Evolutionary conservation across 176 grass and related monocot species (phyloP), one percentile per base, ranked within the genome.

Genomic region (Ampelocalamus luodianensis): DNA sequence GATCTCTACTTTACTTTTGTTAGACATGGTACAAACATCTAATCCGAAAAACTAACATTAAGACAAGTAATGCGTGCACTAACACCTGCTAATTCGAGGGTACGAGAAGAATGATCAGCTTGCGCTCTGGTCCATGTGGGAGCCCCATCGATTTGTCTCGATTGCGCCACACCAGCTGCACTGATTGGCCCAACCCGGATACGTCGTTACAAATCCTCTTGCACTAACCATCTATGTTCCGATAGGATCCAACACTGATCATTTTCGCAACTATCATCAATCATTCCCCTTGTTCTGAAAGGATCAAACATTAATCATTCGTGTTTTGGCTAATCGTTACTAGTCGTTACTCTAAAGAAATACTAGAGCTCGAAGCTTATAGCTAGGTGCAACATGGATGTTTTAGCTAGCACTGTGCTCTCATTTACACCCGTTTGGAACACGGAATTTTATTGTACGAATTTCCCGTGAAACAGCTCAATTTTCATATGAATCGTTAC

Each of bases 301-400:
- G 39, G 59, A 79, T 64, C 59, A 32, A 63, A 75, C 82, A 76
- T 22, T 76, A 50, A 76, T 76, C 59, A 84, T 75, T 44, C 59
- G 22, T 63, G 55, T 39, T 65, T 51, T 22, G 7, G 44, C 10
- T 38, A 22, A 83, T 46, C 10, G 66, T 65, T 53, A 65, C 82
- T 66, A 66, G 82, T 76, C 71, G 58, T 74, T 65, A 62, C 70
- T 24, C 68, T 13, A 18, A 34, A 10, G 7, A 3, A 64, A 51
- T 5, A 17, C 15, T 6, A 38, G 5, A 10, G 34, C 65, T 18
- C 18, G 36, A 4, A 39, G 65, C 65, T 20, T 16, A 38, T 39
- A 6, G 12, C 49, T 17, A 50, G 14, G 48, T 50, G 15, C 16
- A 17, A 53, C 15, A 51, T 17, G 15, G 49, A 51, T 51, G 15